A percentile compares a stretch with the other conserved stretches of the same genome.
These are phyloP conservation scores for Blastomyces parvus DNA, from an alignment of 2,329 filamentous ascomycete genomes.

Conservation along the genomic window DNA sequence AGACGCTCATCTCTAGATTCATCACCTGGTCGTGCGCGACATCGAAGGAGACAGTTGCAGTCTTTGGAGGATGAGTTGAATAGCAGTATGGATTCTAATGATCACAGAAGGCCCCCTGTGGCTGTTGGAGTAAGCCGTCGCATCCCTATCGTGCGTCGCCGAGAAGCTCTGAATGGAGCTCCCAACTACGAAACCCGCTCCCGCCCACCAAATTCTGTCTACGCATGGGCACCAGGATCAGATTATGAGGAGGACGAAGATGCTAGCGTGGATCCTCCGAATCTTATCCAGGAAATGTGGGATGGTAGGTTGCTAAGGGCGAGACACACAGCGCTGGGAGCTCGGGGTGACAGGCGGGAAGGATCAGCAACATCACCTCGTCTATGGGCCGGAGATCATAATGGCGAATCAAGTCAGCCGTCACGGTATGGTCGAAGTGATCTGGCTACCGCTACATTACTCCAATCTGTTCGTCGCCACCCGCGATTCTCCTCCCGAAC, in stretches of 20 bases:
- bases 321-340: constrained; percentile 14
- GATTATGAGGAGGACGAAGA: constrained; percentile 26
- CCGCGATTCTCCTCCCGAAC: constrained; percentile 29
- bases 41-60: constrained; percentile 25
- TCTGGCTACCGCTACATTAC: constrained; percentile 28
- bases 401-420: constrained; percentile 8
- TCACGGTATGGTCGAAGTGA: constrained; percentile 19
- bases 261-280: constrained; percentile 17
- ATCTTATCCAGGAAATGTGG: constrained; percentile 23
- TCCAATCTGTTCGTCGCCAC: constrained; percentile 34
- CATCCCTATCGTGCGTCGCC: constrained; percentile 30
- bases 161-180: constrained; percentile 38
- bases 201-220: constrained; percentile 45
- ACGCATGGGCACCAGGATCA: constrained; percentile 50
- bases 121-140: constrained; percentile 36
- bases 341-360: constrained; percentile 23
- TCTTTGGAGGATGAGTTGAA: constrained; percentile 23
- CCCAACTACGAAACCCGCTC: constrained; percentile 47
- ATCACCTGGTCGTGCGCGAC: constrained; percentile 23
- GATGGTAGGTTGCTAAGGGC: constrained; percentile 19
- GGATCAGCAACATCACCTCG: constrained; percentile 18
- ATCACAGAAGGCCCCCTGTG: constrained; percentile 22
- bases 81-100: constrained; percentile 29
- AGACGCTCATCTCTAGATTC: constrained; percentile 22
- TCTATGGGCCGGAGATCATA: constrained; percentile 18